Evolutionary conservation across 2,329 filamentous ascomycete genomes (phyloP), one percentile per base, ranked within the genome.

Genomic region (Mariannaea sp.): DNA sequence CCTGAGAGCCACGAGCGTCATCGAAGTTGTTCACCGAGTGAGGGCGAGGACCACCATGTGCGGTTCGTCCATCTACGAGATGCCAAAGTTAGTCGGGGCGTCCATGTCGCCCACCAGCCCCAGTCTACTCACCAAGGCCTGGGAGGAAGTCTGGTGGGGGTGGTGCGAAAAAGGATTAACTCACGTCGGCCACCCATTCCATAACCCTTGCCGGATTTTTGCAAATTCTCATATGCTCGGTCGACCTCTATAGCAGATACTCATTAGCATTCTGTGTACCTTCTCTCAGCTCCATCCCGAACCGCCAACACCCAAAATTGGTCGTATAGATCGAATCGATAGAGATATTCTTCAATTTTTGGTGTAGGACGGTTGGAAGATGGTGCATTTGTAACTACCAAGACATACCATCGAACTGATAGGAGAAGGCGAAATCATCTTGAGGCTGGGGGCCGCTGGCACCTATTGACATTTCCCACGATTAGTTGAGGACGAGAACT

Each of bases 171-270:
- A 27, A 30, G 46, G 41, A 62, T 84, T 82, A 82, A 96, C 77
- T 96, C 90, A 81, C 92, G 89, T 74, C 94, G 90, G 68, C 79
- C 83, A 68, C 80, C 80, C 69, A 77, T 76, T 68, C 81, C 85
- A 75, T 93, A 94, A 77, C 92, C 87, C 80, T 97, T 97, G 68
- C 92, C 92, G 73, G 92, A 96, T 82, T 97, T 97, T 69, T 93
- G 83, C 56, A 99, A 83, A 74, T 97, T 97, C 70, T 97, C 94
- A 68, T 93, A 86, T 64, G 93, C 93, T 71, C 93, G 88, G 63
- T 97, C 94, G 67, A 99, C 92, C 84, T 99, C 94, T 96, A 69
- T 44, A 62, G 60, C 39, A 33, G 60, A 7, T 8, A 29, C 52
- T 47, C 48, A 63, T 73, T 55, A 72, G 70, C 56, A 45, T 22